Percentiles rank a stretch among this genome's conserved stretches.
phyloP scores from a whole-genome alignment of 2,329 filamentous ascomycete genomes.

The Penicillium psychrosexuale region DNA sequence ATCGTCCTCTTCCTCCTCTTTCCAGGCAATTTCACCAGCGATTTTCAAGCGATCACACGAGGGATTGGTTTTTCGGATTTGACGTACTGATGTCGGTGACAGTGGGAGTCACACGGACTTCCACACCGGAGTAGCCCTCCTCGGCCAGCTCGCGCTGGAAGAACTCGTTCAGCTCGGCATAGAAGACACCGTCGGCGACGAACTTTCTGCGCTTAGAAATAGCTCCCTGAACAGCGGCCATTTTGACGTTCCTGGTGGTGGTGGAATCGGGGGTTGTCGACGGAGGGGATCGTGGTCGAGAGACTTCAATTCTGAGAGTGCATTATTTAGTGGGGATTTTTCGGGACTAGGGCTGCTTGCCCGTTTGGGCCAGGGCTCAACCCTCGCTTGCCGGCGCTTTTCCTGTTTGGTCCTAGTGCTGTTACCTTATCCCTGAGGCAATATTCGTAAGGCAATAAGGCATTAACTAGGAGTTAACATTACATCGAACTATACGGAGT shows the following conservation, averaged over 20 bases:
- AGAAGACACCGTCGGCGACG: constrained; percentile 99
- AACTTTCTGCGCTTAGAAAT: constrained; percentile 64
- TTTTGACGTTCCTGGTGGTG: constrained; percentile 41
- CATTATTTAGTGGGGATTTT: constrained; percentile 42
- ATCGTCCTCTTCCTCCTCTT: constrained; percentile 1
- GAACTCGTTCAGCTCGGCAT: constrained; percentile 99
- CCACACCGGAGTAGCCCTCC: constrained; percentile 99
- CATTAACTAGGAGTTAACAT: not conserved
- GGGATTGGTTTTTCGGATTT: constrained; percentile 17
- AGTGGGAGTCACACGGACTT: constrained; percentile 99
- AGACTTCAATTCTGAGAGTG: constrained; percentile 34
- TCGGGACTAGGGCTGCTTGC: constrained; percentile 33
- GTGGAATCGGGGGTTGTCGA: constrained; percentile 34
- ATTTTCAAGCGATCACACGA: constrained; percentile 16
- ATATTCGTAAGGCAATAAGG: constrained; percentile 7
- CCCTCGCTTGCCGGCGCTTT: constrained; percentile 37
- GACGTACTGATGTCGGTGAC: constrained; percentile 92
- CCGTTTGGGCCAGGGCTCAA: constrained; percentile 41
- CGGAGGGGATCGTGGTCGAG: constrained; percentile 34
- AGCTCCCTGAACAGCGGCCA: constrained; percentile 52
- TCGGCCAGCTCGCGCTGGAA: constrained; percentile 99
- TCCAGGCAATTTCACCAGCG: constrained; percentile 12
- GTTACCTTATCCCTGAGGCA: constrained; percentile 6
- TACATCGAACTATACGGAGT: not conserved
- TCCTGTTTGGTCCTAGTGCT: constrained; percentile 19